phyloP scores from a whole-genome alignment of 192 early-diverging fungal species.

The Oehlia diaphana region DNA sequence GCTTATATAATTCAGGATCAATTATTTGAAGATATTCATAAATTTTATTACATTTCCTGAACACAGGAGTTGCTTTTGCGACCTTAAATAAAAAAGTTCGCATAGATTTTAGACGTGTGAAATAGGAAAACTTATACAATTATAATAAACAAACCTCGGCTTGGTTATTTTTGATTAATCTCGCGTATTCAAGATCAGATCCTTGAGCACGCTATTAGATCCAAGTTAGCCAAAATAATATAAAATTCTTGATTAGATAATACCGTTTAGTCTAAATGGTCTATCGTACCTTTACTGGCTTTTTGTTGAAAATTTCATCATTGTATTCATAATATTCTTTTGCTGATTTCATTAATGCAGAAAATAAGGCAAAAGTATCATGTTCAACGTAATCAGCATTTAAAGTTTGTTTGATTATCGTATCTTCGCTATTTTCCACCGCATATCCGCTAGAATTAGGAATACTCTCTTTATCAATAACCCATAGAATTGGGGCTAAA shows the following conservation, averaged over 20 bases:
- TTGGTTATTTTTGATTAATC: constrained; percentile 12
- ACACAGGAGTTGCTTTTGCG: constrained; percentile 64
- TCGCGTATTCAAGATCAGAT: constrained; percentile 18
- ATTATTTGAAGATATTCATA: constrained; percentile 69
- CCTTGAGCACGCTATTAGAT: constrained; percentile 16
- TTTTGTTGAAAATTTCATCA: constrained; percentile 44
- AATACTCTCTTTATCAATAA: constrained; percentile 71
- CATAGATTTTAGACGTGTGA: not conserved
- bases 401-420: constrained; percentile 56
- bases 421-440: constrained; percentile 31
- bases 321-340: constrained; percentile 88
- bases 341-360: constrained; percentile 75
- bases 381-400: constrained; percentile 80
- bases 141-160: constrained; percentile 16
- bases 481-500: constrained; percentile 78
- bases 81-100: constrained; percentile 25
- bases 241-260: not conserved
- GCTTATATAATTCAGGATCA: constrained; percentile 72
- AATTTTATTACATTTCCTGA: constrained; percentile 70
- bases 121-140: not conserved
- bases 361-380: constrained; percentile 83
- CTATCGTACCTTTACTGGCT: constrained; percentile 35
- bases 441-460: not conserved
- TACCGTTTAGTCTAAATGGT: no score
- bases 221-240: not conserved